Conservation (phyloP, 495 filamentous ascomycete species). For the Podospora pseudocomata region DNA sequence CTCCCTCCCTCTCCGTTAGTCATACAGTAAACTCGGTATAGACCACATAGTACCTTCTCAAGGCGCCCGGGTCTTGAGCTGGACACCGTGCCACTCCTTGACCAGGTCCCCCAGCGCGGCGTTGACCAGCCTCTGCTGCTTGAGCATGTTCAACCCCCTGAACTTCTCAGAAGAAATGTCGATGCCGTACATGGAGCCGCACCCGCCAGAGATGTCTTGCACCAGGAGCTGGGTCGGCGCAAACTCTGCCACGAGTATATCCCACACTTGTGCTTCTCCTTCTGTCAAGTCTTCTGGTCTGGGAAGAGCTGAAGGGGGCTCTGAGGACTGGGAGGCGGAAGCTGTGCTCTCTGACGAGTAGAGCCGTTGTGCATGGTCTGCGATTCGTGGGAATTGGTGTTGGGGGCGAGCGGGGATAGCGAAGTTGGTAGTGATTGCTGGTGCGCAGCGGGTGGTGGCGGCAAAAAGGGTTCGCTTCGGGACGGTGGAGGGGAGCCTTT, state of each 20-base stretch:
- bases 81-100: constrained; percentile 72
- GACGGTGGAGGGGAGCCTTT: constrained; percentile 2
- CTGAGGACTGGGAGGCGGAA: constrained; percentile 4
- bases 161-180: constrained; percentile 65
- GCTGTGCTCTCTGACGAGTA: background rate
- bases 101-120: constrained; percentile 62
- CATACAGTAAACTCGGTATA: background rate
- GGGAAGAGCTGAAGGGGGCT: constrained; percentile 23
- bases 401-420: background rate
- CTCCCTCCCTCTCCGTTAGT: background rate
- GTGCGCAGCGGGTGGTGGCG: constrained; percentile 1
- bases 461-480: constrained; percentile 7
- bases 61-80: constrained; percentile 59
- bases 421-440: constrained; percentile 1
- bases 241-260: constrained; percentile 40
- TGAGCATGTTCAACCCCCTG: constrained; percentile 60
- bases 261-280: constrained; percentile 47
- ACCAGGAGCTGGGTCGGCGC: constrained; percentile 52
- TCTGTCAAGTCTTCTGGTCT: constrained; percentile 42
- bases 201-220: constrained; percentile 75
- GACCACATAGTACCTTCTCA: background rate
- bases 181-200: constrained; percentile 75
- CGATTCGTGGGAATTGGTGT: background rate
- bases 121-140: constrained; percentile 72
- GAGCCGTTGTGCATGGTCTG: background rate